These are phyloP conservation scores for Holtermanniella nyarrowii DNA, from an alignment of 768 basidiomycete genomes.

Conservation along the genomic window DNA sequence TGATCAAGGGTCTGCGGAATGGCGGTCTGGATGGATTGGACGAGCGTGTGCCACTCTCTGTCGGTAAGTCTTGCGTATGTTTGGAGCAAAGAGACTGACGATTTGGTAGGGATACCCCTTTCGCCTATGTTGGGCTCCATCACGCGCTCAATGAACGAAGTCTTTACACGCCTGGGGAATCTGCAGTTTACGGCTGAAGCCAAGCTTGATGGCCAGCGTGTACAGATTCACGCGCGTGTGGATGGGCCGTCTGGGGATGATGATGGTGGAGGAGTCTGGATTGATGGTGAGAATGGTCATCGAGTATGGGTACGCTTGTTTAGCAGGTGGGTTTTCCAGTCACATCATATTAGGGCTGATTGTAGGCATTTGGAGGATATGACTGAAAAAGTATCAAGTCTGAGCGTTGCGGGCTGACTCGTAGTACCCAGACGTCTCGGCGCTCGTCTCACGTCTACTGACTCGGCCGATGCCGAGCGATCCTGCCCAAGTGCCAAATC, in stretches of 20 bases:
- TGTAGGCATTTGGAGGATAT: constrained; percentile 76
- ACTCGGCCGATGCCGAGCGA: constrained; percentile 21
- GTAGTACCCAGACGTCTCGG: constrained; percentile 73
- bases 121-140: constrained; percentile 81
- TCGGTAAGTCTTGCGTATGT: constrained; percentile 50
- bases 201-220: constrained; percentile 66
- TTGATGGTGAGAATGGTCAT: constrained; percentile 22
- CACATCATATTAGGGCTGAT: background rate
- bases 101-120: constrained; percentile 59
- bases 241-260: constrained; percentile 43
- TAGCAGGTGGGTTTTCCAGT: constrained; percentile 43
- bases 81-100: background rate
- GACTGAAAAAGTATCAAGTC: constrained; percentile 61
- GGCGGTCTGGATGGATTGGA: constrained; percentile 54
- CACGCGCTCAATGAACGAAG: constrained; percentile 67
- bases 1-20: constrained; percentile 51
- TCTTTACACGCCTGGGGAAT: constrained; percentile 58
- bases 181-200: constrained; percentile 73
- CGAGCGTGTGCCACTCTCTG: constrained; percentile 54
- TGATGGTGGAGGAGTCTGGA: constrained; percentile 49
- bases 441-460: constrained; percentile 51
- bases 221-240: constrained; percentile 42
- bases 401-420: constrained; percentile 1
- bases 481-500: constrained; percentile 19
- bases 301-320: constrained; percentile 56